Percentiles rank a stretch among this genome's conserved stretches.
Conservation (phyloP, 2,329 filamentous ascomycete genomes). For the Biscogniauxia marginata region DNA sequence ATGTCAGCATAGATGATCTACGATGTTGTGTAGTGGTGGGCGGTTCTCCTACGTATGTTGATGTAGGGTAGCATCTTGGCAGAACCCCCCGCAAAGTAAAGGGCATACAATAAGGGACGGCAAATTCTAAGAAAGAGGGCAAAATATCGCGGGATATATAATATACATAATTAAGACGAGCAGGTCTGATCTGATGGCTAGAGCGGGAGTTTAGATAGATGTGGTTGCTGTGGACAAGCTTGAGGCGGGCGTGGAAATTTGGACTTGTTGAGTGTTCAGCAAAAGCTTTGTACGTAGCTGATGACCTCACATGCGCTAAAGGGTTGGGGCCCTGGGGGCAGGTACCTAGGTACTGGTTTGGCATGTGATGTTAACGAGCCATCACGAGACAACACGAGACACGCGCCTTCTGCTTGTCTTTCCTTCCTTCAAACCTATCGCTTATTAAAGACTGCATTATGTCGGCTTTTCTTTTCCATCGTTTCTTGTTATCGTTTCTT, state of each 20-base stretch:
- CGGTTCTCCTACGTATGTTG: constrained; percentile 19
- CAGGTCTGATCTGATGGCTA: not conserved
- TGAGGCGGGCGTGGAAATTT: not conserved
- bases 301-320: constrained; percentile 5
- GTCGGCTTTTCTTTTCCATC: no score
- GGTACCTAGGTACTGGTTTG: constrained; percentile 9
- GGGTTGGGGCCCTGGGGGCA: constrained; percentile 1
- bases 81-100: not conserved
- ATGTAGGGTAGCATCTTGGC: constrained; percentile 21
- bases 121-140: not conserved
- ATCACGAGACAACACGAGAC: not conserved
- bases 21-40: not conserved
- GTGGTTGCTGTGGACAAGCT: not conserved
- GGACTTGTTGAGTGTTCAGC: not conserved
- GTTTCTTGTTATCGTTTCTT: no score
- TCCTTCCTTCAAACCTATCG: no score
- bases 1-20: constrained; percentile 13
- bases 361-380: constrained; percentile 11
- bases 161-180: not conserved
- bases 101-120: not conserved
- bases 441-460: no score
- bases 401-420: not conserved
- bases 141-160: not conserved
- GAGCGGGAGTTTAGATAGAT: not conserved
- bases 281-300: constrained; percentile 9